Evolutionary conservation across 768 basidiomycete genomes (phyloP).

Genomic region (Ephemerocybe angulata): DNA sequence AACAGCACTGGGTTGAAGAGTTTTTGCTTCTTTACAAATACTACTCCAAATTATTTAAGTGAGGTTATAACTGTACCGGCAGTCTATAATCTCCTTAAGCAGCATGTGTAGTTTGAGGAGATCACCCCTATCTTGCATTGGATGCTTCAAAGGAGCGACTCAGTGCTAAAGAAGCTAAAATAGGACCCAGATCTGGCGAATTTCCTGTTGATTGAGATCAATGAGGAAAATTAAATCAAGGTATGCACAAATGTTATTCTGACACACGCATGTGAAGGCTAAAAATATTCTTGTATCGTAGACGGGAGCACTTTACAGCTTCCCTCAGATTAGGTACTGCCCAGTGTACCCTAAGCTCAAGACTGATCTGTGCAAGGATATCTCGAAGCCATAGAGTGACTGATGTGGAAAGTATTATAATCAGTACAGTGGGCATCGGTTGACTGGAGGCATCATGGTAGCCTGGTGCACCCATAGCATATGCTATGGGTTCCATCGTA

Average conservation of each 20-base stretch:
- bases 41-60: neutral
- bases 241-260: too few relatives aligned
- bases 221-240: neutral
- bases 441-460: too few relatives aligned
- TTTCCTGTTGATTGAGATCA: too few relatives aligned
- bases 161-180: too few relatives aligned
- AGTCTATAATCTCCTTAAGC: neutral
- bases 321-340: neutral
- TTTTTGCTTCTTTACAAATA: neutral
- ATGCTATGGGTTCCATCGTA: slow-evolving; percentile 31
- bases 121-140: too few relatives aligned
- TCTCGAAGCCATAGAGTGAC: neutral
- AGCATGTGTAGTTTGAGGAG: neutral
- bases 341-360: neutral
- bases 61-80: neutral
- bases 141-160: too few relatives aligned
- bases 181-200: too few relatives aligned
- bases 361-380: neutral
- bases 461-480: slow-evolving; percentile 28
- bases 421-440: slow-evolving; percentile 9
- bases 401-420: neutral
- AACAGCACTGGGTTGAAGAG: neutral
- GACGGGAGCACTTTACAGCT: neutral
- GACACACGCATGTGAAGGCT: neutral
- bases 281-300: neutral